Evolutionary conservation across 1,284 basidiomycete genomes (phyloP), one percentile per base, ranked within the genome.

Genomic region (Trichosporon ovoides): DNA sequence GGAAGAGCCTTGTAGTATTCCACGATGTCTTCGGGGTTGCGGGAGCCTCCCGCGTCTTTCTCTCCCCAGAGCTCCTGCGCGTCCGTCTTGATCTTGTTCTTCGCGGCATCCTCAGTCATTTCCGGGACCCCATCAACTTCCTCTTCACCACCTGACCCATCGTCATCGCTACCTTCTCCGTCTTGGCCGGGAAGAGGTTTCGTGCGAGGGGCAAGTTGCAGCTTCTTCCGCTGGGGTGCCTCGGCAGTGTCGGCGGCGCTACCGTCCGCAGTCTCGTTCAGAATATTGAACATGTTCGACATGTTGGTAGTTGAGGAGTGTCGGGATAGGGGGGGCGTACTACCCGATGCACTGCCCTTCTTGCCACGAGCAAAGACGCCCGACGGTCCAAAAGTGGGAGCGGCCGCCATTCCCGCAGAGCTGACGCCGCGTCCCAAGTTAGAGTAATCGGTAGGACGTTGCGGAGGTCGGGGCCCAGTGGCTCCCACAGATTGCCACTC

Each of bases 271-370:
- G 79, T 73, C 22, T 83, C 80, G 66, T 81, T 83, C 52, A 90
- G 84, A 80, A 88, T 83, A 16, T 85, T 85, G 80, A 93, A 93
- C 87, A 91, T 91, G 77, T 92, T 93, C 58, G 83, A 82, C 88
- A 92, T 94, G 78, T 95, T 96, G 61, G 84, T 82, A 57, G 79
- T 85, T 46, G 90, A 93, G 66, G 82, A 85, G 31, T 86, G 85
- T 52, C 91, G 84, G 7, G 89, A 87, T 14, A 92, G 78, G 3
- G 87, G 83, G 61, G 88, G 79, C 28, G 79, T 85, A 53, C 73
- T 71, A 11, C 82, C 80, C 31, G 81, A 79, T 20, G 77, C 71
- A 37, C 70, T 72, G 57, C 83, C 83, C 34, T 66, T 64, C 76
- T 88, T 87, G 18, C 84, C 84, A 74, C 87, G 87, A 62, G 80